A percentile compares a stretch with the other conserved stretches of the same genome.
These are phyloP conservation scores for Sporothrix dimorphospora DNA, from an alignment of 2,329 filamentous ascomycete genomes.

Conservation along the genomic window DNA sequence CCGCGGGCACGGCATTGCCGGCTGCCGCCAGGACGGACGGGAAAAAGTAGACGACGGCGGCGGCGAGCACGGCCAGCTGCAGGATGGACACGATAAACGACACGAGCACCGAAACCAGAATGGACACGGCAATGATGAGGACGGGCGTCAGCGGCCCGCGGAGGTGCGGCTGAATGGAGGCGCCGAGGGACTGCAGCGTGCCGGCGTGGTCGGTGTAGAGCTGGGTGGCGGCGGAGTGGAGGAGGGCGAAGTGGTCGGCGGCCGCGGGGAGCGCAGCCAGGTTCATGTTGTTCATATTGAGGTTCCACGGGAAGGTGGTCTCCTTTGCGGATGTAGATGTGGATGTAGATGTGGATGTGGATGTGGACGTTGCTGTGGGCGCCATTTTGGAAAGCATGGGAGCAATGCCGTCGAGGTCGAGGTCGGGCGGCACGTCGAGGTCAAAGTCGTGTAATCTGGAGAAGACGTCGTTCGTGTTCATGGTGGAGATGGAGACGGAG, in stretches of 20 bases:
- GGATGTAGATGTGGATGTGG: neutral
- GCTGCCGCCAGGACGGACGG: slow-evolving; percentile 11
- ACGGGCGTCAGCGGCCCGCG: slow-evolving; percentile 23
- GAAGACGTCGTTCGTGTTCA: slow-evolving; percentile 19
- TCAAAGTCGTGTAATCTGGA: neutral
- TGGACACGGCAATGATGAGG: slow-evolving; percentile 7
- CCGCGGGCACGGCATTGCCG: neutral
- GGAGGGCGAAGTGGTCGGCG: slow-evolving; percentile 8
- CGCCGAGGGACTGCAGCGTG: neutral
- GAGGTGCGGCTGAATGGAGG: slow-evolving; percentile 12
- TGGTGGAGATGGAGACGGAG: neutral
- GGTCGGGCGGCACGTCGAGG: slow-evolving; percentile 18
- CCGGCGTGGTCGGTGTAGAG: slow-evolving; percentile 12
- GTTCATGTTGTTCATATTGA: neutral
- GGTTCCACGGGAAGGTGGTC: neutral
- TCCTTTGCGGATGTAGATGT: neutral
- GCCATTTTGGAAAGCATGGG: slow-evolving; percentile 1
- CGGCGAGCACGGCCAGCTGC: slow-evolving; percentile 14
- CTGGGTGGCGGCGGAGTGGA: slow-evolving; percentile 15
- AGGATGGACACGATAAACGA: slow-evolving; percentile 20
- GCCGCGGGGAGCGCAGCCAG: neutral
- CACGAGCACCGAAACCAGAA: slow-evolving; percentile 11
- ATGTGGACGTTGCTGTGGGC: neutral
- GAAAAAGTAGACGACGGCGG: slow-evolving; percentile 15
- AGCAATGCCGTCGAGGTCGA: slow-evolving; percentile 5